Evolutionary conservation across 352 stramenopile genomes (phyloP), one percentile per base, ranked within the genome.

Genomic region (Chrysophaeum taylorii): DNA sequence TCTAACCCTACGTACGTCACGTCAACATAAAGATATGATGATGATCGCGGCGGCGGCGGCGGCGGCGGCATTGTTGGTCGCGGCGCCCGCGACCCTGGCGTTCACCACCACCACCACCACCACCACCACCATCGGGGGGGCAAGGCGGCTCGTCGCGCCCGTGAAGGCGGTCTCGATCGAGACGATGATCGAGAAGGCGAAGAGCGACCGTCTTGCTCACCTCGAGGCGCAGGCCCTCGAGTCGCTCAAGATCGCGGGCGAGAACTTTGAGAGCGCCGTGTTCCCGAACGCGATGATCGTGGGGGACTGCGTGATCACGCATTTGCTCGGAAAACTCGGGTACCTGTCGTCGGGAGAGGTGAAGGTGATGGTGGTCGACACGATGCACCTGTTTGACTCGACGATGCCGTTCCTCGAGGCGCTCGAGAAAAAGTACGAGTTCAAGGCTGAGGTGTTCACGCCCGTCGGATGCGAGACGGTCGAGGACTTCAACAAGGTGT

Each of bases 261-360:
- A 66, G 5, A 33, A 16, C 14, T 60, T 23, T 21, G 57, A 45
- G 57, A 5, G 12, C 31, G 57, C 31, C 37, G 81, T 87, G 5
- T 89, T 89, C 69, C 83, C 83, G 31, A 89, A 89, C 73, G 83
- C 83, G 35, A 80, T 89, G 67, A 89, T 89, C 76, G 83, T 82
- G 27, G 83, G 83, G 42, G 83, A 89, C 76, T 76, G 82, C 21
- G 83, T 89, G 31, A 89, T 89, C 64, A 89, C 83, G 25, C 80
- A 89, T 70, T 66, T 89, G n/a, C 57, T 66, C 35, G 57, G 57
- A 23, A 66, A 66, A 23, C 76, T 89, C 68, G 83, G 83, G 63
- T 87, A 86, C 75, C 66, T 89, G 16, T 77, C 80, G 68, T 38
- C 18, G 2, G 48, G 78, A n/a, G 79, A 84, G 66, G 78, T 74